A percentile compares a stretch with the other conserved stretches of the same genome.
Evolutionary conservation across 2,329 filamentous ascomycete species (phyloP).

Genomic region (Thelonectria olida): DNA sequence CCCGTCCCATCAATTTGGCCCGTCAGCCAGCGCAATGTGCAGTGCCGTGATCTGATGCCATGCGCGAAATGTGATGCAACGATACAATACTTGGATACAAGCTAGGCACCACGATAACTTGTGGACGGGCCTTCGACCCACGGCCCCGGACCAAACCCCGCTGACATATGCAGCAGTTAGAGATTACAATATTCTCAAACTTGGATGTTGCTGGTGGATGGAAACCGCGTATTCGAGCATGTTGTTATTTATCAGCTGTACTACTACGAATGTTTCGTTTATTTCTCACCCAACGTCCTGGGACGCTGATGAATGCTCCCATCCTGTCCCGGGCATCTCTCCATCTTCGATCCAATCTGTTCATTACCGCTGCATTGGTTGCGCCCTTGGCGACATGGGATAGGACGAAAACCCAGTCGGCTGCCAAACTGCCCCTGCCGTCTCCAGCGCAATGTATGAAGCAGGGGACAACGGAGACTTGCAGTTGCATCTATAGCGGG

Average conservation of each 20-base stretch:
- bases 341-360: not conserved
- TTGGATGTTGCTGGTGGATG: not conserved
- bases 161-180: not conserved
- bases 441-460: not conserved
- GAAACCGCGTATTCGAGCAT: not conserved
- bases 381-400: not conserved
- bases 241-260: not conserved
- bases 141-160: not conserved
- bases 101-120: constrained; percentile 1
- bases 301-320: not conserved
- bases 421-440: not conserved
- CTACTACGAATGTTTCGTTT: not conserved
- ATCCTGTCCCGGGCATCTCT: not conserved
- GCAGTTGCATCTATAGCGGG: too few species aligned
- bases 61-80: constrained; percentile 4
- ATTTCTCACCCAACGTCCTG: not conserved
- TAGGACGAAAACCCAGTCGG: not conserved
- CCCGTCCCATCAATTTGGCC: constrained; percentile 14
- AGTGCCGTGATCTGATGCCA: constrained; percentile 11
- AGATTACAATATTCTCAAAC: not conserved
- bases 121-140: not conserved
- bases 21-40: constrained; percentile 12
- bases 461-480: not conserved
- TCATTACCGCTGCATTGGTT: not conserved
- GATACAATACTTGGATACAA: not conserved